Evolutionary conservation across 306 rosid species (phyloP).

Genomic region (Hippophae tibetana): DNA sequence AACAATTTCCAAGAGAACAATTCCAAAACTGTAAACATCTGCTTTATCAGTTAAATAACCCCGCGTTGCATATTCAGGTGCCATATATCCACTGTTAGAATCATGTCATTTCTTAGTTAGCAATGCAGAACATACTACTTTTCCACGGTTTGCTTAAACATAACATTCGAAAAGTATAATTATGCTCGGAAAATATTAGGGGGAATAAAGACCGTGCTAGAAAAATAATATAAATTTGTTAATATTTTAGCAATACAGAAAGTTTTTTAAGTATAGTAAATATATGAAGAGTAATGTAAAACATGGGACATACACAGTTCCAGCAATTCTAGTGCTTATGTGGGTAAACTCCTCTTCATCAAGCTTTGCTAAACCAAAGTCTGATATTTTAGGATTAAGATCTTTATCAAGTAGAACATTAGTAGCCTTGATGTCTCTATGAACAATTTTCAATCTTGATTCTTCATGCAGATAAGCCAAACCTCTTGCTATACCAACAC

Average conservation of each 20-base stretch:
- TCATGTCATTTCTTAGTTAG: too few relatives aligned
- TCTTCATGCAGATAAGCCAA: slow-evolving; percentile 31
- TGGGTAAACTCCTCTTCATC: slow-evolving; percentile 35
- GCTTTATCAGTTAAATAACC: slow-evolving; percentile 28
- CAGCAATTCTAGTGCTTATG: slow-evolving; percentile 31
- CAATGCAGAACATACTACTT: too few relatives aligned
- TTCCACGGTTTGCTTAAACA: too few relatives aligned
- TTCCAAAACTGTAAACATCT: slow-evolving; percentile 29
- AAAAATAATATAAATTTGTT: too few relatives aligned
- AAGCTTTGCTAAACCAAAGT: slow-evolving; percentile 37
- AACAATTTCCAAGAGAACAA: slow-evolving; percentile 19
- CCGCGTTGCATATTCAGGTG: slow-evolving; percentile 25
- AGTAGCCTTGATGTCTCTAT: slow-evolving; percentile 42
- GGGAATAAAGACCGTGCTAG: too few relatives aligned
- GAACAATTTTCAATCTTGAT: slow-evolving; percentile 32
- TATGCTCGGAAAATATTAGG: too few relatives aligned
- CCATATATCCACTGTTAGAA: slow-evolving; percentile 28
- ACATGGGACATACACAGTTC: slow-evolving; percentile 22
- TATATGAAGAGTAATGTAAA: neutral
- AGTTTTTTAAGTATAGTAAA: neutral
- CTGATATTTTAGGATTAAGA: slow-evolving; percentile 27
- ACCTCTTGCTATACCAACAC: slow-evolving; percentile 28
- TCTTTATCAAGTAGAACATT: slow-evolving; percentile 32
- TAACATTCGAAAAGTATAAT: too few relatives aligned
- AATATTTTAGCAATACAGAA: too few relatives aligned